Percentiles rank a stretch among this genome's conserved stretches.
phyloP scores from a whole-genome alignment of 1,139 yeast species.

The Scheffersomyces titani region DNA sequence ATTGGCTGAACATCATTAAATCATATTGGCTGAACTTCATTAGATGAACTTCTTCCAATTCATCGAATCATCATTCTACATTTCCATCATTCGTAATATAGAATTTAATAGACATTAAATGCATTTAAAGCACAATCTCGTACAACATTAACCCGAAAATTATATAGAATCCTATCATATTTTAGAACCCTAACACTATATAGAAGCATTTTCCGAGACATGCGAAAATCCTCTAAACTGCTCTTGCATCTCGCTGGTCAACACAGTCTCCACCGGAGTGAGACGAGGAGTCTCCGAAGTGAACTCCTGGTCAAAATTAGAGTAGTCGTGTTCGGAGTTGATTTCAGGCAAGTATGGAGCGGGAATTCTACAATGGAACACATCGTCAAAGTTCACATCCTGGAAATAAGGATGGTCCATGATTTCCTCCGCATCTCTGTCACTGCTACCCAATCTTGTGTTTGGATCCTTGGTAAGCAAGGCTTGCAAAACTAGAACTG shows the following conservation, averaged over 20 bases:
- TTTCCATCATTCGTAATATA: background rate
- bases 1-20: background rate
- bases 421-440: slow-evolving; percentile 86
- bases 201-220: slow-evolving; percentile 67
- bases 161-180: background rate
- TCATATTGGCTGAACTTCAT: background rate
- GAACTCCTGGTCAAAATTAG: slow-evolving; percentile 92
- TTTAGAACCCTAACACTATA: slow-evolving; percentile 16
- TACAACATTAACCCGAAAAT: background rate
- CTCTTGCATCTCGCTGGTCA: slow-evolving; percentile 89
- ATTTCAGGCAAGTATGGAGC: slow-evolving; percentile 88
- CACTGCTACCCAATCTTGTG: slow-evolving; percentile 81
- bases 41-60: no score
- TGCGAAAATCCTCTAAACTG: slow-evolving; percentile 97
- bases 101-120: background rate
- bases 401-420: slow-evolving; percentile 94
- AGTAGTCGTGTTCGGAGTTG: slow-evolving; percentile 84
- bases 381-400: slow-evolving; percentile 88
- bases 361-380: slow-evolving; percentile 67
- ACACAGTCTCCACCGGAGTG: slow-evolving; percentile 89
- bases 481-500: slow-evolving; percentile 91
- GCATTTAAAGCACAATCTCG: background rate
- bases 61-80: background rate
- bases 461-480: slow-evolving; percentile 86
- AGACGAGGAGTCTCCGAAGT: slow-evolving; percentile 93